Percentiles rank a stretch among this genome's conserved stretches.
These are phyloP conservation scores for Gossypium gossypioides DNA, from an alignment of 441 rosid genomes.

Conservation along the genomic window DNA sequence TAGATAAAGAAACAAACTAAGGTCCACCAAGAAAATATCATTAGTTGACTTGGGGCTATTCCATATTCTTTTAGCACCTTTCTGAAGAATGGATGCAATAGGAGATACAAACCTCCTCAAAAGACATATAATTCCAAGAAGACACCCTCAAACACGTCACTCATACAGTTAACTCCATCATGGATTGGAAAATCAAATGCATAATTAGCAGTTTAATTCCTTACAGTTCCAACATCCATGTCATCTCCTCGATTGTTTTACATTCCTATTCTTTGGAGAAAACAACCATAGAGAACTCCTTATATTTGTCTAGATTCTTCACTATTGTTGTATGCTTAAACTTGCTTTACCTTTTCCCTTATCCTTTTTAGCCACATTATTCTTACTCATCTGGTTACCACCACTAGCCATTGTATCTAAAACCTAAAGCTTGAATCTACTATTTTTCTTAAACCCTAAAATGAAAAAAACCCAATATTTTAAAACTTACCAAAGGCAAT, in stretches of 20 bases:
- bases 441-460: background rate
- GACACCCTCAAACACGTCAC: background rate
- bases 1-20: background rate
- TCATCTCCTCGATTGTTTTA: background rate
- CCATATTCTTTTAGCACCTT: background rate
- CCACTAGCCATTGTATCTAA: background rate
- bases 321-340: background rate
- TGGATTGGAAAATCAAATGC: background rate
- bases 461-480: background rate
- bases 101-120: background rate
- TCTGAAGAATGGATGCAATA: background rate
- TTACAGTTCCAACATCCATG: background rate
- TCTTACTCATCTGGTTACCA: background rate
- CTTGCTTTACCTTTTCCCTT: background rate
- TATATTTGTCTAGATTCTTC: background rate
- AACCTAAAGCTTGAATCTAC: background rate
- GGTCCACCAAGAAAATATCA: background rate
- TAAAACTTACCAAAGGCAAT: background rate
- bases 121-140: background rate
- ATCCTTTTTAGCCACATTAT: background rate
- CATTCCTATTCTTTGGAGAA: background rate
- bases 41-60: background rate
- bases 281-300: background rate
- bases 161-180: background rate
- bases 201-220: background rate